These are phyloP conservation scores for Metarhizium rileyi DNA, from an alignment of 2,329 filamentous ascomycete species.

Conservation along the genomic window DNA sequence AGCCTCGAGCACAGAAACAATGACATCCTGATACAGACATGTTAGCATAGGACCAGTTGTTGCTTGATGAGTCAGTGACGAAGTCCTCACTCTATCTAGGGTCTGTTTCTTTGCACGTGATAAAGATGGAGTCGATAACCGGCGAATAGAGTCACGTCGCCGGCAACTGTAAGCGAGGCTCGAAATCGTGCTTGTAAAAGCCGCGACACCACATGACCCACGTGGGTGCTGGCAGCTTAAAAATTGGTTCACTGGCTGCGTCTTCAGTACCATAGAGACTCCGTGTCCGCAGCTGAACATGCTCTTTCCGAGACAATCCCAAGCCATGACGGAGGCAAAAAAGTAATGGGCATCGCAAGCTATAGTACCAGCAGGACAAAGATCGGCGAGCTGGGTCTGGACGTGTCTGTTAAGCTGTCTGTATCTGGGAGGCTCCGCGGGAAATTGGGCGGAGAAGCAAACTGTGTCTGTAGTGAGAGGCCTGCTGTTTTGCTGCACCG, in stretches of 20 bases:
- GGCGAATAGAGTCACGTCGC: slow-evolving; percentile 12
- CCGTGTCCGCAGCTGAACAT: slow-evolving; percentile 19
- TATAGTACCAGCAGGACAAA: background rate
- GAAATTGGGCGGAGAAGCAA: background rate
- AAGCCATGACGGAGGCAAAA: slow-evolving; percentile 26
- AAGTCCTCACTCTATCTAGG: slow-evolving; percentile 20
- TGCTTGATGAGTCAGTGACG: background rate
- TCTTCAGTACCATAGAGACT: slow-evolving; percentile 1
- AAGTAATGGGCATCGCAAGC: slow-evolving; percentile 5
- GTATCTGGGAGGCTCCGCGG: background rate
- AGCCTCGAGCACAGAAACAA: slow-evolving; percentile 77
- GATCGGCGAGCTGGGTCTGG: background rate
- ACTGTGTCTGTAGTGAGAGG: background rate
- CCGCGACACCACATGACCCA: background rate
- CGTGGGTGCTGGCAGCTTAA: background rate
- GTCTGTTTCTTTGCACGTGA: slow-evolving; percentile 21
- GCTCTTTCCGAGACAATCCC: slow-evolving; percentile 30
- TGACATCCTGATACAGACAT: slow-evolving; percentile 57
- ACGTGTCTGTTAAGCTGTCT: background rate
- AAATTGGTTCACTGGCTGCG: slow-evolving; percentile 3
- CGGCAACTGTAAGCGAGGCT: slow-evolving; percentile 5
- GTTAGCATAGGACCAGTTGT: background rate
- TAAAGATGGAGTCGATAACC: slow-evolving; percentile 19
- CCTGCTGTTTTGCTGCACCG: background rate
- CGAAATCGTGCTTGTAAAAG: background rate